Evolutionary conservation across 1,284 basidiomycete species (phyloP).

Genomic region (Cutaneotrichosporon curvatum): DNA sequence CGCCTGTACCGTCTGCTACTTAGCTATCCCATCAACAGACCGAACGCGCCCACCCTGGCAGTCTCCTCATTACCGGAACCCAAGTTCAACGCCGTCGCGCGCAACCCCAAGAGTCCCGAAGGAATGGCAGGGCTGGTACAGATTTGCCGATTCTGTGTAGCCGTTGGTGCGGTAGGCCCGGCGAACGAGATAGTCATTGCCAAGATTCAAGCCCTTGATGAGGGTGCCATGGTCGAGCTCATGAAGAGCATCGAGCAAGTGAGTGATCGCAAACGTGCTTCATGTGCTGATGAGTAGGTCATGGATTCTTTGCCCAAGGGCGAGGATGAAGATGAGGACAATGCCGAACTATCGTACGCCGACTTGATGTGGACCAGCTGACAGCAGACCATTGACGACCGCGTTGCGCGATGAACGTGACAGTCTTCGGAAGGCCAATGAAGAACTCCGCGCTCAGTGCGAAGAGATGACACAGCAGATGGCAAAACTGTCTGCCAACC

Average conservation of each 20-base stretch:
- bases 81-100: constrained; percentile 34
- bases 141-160: constrained; percentile 35
- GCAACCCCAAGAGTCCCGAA: constrained; percentile 27
- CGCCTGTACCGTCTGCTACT: constrained; percentile 39
- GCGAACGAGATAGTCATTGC: constrained; percentile 42
- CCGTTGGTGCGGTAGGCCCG: constrained; percentile 33
- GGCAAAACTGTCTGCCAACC: constrained; percentile 22
- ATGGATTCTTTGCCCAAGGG: constrained; percentile 30
- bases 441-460: constrained; percentile 30
- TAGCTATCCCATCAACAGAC: constrained; percentile 34
- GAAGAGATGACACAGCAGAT: constrained; percentile 40
- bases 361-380: no score
- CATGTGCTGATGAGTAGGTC: constrained; percentile 16
- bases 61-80: constrained; percentile 36
- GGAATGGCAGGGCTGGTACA: constrained; percentile 29
- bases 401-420: constrained; percentile 32
- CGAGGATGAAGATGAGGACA: constrained; percentile 6
- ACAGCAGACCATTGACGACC: constrained; percentile 12
- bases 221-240: constrained; percentile 38
- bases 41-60: constrained; percentile 30
- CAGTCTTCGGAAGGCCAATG: constrained; percentile 34
- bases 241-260: constrained; percentile 44
- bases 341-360: no score
- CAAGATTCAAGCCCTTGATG: constrained; percentile 39
- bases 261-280: constrained; percentile 5